Evolutionary conservation across 2,329 filamentous ascomycete genomes (phyloP).

Genomic region (Aspergillus sp.): DNA sequence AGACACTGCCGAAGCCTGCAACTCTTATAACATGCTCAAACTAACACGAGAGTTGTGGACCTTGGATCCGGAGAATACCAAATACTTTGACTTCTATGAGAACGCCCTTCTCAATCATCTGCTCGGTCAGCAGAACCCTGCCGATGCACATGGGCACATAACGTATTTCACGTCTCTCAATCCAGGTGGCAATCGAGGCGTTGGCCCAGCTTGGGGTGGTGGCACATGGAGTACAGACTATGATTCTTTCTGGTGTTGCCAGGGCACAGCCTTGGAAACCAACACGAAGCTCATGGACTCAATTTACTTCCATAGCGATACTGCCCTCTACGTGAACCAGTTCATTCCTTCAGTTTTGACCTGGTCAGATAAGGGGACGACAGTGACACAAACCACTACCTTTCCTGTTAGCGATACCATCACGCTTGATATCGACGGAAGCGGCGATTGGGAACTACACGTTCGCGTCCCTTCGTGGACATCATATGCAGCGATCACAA

Average conservation of each 20-base stretch:
- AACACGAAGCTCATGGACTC: constrained; percentile 56
- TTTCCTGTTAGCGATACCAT: constrained; percentile 44
- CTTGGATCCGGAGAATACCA: constrained; percentile 38
- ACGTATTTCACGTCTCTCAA: constrained; percentile 55
- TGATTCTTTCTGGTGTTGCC: constrained; percentile 54
- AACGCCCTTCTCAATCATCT: constrained; percentile 51
- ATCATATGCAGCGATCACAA: neutral
- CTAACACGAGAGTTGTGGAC: constrained; percentile 52
- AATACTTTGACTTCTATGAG: constrained; percentile 56
- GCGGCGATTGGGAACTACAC: neutral
- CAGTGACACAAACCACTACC: constrained; percentile 43
- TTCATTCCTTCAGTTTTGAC: constrained; percentile 48
- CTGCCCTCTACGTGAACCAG: constrained; percentile 49
- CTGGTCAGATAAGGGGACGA: constrained; percentile 43
- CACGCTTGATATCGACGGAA: constrained; percentile 24
- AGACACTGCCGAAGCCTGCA: constrained; percentile 54
- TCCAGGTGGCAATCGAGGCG: constrained; percentile 46
- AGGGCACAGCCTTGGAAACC: constrained; percentile 52
- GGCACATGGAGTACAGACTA: constrained; percentile 56
- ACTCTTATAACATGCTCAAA: constrained; percentile 59
- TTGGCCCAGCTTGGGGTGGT: constrained; percentile 54
- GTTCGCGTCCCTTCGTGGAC: neutral
- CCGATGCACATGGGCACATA: constrained; percentile 47
- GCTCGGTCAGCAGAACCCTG: constrained; percentile 49
- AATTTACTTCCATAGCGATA: constrained; percentile 48